Percentiles rank a stretch among this genome's conserved stretches.
Evolutionary conservation across 371 early-diverging fungal genomes (phyloP).

Genomic region (Saksenaea vasiformis): DNA sequence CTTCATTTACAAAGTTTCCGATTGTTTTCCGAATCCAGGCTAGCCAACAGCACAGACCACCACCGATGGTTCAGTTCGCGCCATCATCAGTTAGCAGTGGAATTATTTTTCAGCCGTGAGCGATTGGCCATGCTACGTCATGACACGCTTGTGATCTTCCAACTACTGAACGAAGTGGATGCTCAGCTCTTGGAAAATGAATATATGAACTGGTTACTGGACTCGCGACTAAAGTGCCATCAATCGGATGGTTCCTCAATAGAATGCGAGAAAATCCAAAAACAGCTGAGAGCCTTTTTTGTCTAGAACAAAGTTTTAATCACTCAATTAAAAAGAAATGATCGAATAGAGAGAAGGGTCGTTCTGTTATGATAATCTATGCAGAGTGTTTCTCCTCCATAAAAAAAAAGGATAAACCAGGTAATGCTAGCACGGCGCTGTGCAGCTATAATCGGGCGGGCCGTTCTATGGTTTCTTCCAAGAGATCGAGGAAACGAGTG

Average conservation of each 20-base stretch:
- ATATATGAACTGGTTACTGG: conserved; percentile 65
- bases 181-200: conserved; percentile 55
- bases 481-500: no score
- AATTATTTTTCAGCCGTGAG: conserved; percentile 55
- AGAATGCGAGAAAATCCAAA: conserved; percentile 4
- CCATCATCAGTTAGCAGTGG: conserved; percentile 54
- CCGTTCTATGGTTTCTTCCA: no score
- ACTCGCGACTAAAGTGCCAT: conserved; percentile 48
- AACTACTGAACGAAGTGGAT: conserved; percentile 57
- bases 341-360: not conserved
- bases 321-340: not conserved
- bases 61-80: conserved; percentile 38
- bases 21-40: conserved; percentile 18
- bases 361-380: no score
- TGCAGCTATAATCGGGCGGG: no score
- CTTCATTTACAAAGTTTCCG: conserved; percentile 21
- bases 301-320: not conserved
- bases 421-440: no score
- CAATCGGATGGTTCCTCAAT: conserved; percentile 9
- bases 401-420: no score
- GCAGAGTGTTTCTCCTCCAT: no score
- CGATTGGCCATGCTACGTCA: conserved; percentile 60
- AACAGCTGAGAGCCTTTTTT: conserved; percentile 3
- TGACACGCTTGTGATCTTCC: conserved; percentile 58
- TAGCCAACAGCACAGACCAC: conserved; percentile 7